Evolutionary conservation across 75 land plant species (phyloP).

Genomic region (Gnetum montanum): DNA sequence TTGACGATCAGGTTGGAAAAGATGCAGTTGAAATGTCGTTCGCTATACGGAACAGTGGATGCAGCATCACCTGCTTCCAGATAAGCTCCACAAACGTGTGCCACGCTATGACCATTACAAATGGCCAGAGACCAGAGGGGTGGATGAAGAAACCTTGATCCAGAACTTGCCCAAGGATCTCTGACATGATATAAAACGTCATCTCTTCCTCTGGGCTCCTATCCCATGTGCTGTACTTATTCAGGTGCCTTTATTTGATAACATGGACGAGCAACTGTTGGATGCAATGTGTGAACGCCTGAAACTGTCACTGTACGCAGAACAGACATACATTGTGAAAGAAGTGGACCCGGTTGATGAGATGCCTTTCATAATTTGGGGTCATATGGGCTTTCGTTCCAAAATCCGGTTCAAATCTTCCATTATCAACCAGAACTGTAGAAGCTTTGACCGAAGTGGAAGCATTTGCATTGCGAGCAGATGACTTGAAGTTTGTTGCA

Average conservation of each 20-base stretch:
- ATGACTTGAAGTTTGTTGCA: constrained; percentile 78
- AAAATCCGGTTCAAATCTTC: constrained; percentile 40
- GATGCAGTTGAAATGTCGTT: constrained; percentile 75
- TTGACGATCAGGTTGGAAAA: constrained; percentile 71
- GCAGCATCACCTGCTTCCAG: constrained; percentile 81
- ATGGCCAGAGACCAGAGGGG: constrained; percentile 94
- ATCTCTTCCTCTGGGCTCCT: constrained; percentile 62
- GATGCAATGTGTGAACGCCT: constrained; percentile 85
- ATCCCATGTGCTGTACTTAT: background rate
- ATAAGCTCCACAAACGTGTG: constrained; percentile 54
- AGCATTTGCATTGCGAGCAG: constrained; percentile 67
- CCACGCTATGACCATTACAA: constrained; percentile 80
- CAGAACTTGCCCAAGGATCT: constrained; percentile 74
- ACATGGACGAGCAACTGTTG: constrained; percentile 74
- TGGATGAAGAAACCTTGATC: constrained; percentile 69
- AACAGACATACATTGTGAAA: constrained; percentile 47
- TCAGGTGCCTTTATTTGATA: constrained; percentile 67
- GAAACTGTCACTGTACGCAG: constrained; percentile 46
- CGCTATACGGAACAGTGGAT: constrained; percentile 99
- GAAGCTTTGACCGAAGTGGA: constrained; percentile 58
- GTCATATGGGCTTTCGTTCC: constrained; percentile 65
- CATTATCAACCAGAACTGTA: constrained; percentile 69
- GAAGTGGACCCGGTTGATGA: constrained; percentile 79
- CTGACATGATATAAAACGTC: constrained; percentile 84
- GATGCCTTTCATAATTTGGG: constrained; percentile 76